A percentile compares a stretch with the other conserved stretches of the same genome.
Evolutionary conservation across 805 yeast genomes (phyloP).

Genomic region (Wickerhamomyces bovis): DNA sequence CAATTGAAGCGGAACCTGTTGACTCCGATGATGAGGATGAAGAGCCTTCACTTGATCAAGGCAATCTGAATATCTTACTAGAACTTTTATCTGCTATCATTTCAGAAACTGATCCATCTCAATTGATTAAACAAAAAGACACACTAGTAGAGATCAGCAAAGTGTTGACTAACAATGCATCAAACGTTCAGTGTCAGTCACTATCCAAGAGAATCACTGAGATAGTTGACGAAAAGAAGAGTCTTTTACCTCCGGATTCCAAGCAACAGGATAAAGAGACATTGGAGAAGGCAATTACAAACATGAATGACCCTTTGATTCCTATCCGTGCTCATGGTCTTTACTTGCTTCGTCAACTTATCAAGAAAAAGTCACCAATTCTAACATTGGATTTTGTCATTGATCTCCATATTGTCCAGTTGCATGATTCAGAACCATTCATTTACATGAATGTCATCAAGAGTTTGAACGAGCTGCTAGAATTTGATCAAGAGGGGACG

Average conservation of each 20-base stretch:
- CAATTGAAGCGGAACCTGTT: slow-evolving; percentile 30
- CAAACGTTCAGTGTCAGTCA: slow-evolving; percentile 9
- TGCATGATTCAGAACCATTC: slow-evolving; percentile 80
- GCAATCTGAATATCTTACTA: slow-evolving; percentile 29
- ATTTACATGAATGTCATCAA: slow-evolving; percentile 80
- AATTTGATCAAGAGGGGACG: slow-evolving; percentile 32
- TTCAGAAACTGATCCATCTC: slow-evolving; percentile 21
- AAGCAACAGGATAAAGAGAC: slow-evolving; percentile 28
- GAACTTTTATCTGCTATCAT: slow-evolving; percentile 34
- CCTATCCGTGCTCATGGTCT: slow-evolving; percentile 89
- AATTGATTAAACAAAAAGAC: slow-evolving; percentile 15
- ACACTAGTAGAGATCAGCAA: slow-evolving; percentile 27
- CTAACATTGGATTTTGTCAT: slow-evolving; percentile 49
- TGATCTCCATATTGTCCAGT: slow-evolving; percentile 53
- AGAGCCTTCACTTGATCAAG: slow-evolving; percentile 20
- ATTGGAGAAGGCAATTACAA: slow-evolving; percentile 55
- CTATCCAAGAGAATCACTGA: slow-evolving; percentile 14
- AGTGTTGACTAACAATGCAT: slow-evolving; percentile 19
- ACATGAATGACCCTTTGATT: slow-evolving; percentile 69
- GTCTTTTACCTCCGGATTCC: slow-evolving; percentile 5
- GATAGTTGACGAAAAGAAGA: background rate
- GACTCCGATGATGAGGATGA: slow-evolving; percentile 21
- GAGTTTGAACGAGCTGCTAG: slow-evolving; percentile 61
- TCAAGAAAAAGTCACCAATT: slow-evolving; percentile 43
- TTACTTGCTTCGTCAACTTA: slow-evolving; percentile 50